Percentiles rank a stretch among this genome's conserved stretches.
phyloP scores from a whole-genome alignment of 768 basidiomycete species.

The Tulasnella sp. region DNA sequence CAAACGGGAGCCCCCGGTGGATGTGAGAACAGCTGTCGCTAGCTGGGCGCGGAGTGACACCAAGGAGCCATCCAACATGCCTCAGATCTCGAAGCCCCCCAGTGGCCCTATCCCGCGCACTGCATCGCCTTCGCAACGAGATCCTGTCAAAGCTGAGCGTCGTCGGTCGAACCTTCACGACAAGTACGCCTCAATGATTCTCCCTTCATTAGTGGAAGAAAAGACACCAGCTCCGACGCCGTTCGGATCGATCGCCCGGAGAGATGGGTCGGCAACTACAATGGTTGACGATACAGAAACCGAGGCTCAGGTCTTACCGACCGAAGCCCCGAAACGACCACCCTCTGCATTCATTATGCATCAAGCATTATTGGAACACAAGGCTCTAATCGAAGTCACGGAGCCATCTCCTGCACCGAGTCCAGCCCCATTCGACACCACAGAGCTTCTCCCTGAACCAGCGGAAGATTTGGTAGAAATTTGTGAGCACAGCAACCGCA shows the following conservation, averaged over 20 bases:
- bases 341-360: conserved; percentile 12
- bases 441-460: background rate
- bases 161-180: conserved; percentile 55
- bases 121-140: background rate
- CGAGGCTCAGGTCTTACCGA: background rate
- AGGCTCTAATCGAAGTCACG: conserved; percentile 9
- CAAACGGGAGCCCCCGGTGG: background rate
- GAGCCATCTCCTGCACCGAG: background rate
- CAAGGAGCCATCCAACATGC: background rate
- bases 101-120: background rate
- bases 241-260: background rate
- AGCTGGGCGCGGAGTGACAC: conserved; percentile 1
- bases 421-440: background rate
- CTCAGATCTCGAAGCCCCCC: background rate
- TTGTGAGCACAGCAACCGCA: background rate
- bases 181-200: conserved; percentile 42
- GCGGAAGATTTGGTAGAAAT: background rate
- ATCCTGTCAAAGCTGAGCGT: conserved; percentile 36
- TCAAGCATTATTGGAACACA: conserved; percentile 12
- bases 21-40: conserved; percentile 8
- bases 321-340: background rate
- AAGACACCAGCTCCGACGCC: conserved; percentile 37
- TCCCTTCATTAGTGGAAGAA: conserved; percentile 62
- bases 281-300: background rate
- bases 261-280: background rate